These are phyloP conservation scores for Rhexocercosporidium sp. DNA, from an alignment of 2,329 filamentous ascomycete species.

Conservation along the genomic window DNA sequence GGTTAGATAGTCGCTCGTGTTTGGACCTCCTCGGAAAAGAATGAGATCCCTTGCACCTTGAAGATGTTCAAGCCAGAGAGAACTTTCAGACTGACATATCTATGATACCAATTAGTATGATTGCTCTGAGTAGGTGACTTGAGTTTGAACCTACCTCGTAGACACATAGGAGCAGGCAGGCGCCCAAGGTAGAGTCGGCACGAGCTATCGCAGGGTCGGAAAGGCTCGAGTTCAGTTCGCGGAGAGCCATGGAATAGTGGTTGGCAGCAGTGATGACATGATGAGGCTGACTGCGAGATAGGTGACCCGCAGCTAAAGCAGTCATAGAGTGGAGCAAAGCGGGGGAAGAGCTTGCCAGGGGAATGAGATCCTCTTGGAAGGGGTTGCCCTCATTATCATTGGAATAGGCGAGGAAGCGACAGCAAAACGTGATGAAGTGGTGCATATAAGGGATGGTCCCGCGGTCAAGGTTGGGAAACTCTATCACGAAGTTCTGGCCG, in stretches of 20 bases:
- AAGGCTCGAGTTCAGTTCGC: conserved; percentile 34
- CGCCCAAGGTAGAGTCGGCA: conserved; percentile 38
- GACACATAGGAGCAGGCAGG: conserved; percentile 41
- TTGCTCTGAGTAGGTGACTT: too few species aligned
- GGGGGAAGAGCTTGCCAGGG: conserved; percentile 35
- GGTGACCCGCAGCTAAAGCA: conserved; percentile 40
- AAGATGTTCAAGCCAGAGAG: conserved; percentile 39
- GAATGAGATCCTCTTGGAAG: conserved; percentile 39
- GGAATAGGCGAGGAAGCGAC: conserved; percentile 38
- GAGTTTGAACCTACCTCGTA: conserved; percentile 35
- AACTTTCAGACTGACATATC: conserved; percentile 39
- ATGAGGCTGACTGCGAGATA: conserved; percentile 35
- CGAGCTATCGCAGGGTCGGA: conserved; percentile 36
- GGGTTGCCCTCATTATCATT: conserved; percentile 42
- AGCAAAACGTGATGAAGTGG: conserved; percentile 41
- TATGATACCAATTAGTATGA: conserved; percentile 12
- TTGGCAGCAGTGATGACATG: conserved; percentile 36
- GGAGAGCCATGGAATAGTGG: conserved; percentile 38
- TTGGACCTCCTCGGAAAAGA: conserved; percentile 38
- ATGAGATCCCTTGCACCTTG: conserved; percentile 41
- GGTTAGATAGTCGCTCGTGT: conserved; percentile 36
- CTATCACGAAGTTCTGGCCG: conserved; percentile 39
- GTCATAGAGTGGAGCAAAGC: conserved; percentile 40
- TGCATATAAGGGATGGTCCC: conserved; percentile 39
- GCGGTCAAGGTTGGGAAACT: conserved; percentile 39